Conservation (phyloP, 73 alveolate species). For the Paramecium sexaurelia region DNA sequence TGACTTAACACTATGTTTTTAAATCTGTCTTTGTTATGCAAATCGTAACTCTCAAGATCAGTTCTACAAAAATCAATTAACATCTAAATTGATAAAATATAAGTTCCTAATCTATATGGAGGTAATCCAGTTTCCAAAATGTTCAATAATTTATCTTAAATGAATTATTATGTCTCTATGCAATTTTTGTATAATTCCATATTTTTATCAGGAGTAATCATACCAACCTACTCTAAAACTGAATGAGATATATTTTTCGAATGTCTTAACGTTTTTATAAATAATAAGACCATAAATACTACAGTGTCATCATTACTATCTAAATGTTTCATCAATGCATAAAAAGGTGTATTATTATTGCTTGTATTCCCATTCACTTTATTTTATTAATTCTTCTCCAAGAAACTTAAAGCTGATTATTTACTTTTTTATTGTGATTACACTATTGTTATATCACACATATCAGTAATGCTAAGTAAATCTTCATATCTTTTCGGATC, state of each 20-base stretch:
- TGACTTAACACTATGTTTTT: neutral
- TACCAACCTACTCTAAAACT: neutral
- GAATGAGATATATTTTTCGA: slow-evolving; percentile 19
- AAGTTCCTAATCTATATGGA: slow-evolving; percentile 27
- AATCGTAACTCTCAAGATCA: neutral
- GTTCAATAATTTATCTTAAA: neutral
- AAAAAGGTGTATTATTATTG: neutral
- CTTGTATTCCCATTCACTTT: neutral
- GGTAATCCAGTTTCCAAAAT: slow-evolving; percentile 31
- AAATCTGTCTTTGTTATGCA: neutral
- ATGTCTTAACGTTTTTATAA: slow-evolving; percentile 15
- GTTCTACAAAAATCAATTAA: neutral
- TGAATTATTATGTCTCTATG: neutral
- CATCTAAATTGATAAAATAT: neutral
- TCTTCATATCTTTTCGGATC: neutral
- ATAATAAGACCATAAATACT: neutral
- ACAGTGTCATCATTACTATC: slow-evolving; percentile 33
- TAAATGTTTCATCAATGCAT: neutral
- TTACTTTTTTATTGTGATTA: neutral
- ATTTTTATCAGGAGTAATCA: slow-evolving; percentile 44
- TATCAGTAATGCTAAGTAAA: neutral
- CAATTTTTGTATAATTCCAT: slow-evolving; percentile 14
- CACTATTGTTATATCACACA: neutral
- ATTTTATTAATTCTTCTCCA: neutral
- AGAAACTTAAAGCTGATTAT: neutral